Evolutionary conservation across 441 rosid species (phyloP).

Genomic region (Jatropha podagrica): DNA sequence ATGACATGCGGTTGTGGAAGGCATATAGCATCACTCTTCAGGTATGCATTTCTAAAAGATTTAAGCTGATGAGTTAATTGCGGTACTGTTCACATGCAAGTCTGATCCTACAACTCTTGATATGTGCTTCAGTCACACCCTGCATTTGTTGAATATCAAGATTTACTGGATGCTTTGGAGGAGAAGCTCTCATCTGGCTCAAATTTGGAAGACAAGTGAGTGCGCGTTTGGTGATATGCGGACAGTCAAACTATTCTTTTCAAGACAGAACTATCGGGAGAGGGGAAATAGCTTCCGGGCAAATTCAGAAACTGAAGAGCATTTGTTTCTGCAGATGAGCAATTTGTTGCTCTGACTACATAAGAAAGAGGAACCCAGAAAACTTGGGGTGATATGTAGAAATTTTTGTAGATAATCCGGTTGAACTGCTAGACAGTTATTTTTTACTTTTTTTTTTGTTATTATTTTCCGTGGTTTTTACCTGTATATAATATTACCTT

Average conservation of each 20-base stretch:
- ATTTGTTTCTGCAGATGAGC: neutral
- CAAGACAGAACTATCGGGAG: neutral
- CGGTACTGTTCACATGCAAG: neutral
- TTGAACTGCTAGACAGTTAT: neutral
- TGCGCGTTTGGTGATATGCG: neutral
- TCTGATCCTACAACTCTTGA: constrained; percentile 19
- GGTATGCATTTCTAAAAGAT: constrained; percentile 38
- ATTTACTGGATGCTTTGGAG: constrained; percentile 66
- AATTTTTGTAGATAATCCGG: constrained; percentile 38
- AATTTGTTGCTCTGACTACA: neutral
- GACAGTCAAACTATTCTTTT: constrained; percentile 2
- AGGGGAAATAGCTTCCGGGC: neutral
- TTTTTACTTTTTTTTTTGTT: neutral
- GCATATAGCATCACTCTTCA: constrained; percentile 84
- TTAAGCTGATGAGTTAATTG: constrained; percentile 16
- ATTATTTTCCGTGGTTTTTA: constrained; percentile 15
- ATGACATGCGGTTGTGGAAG: constrained; percentile 80
- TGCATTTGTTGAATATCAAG: constrained; percentile 70
- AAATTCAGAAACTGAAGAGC: neutral
- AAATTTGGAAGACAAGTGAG: constrained; percentile 33
- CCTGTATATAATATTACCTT: constrained; percentile 21
- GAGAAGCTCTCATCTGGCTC: constrained; percentile 52
- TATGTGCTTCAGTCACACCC: constrained; percentile 57
- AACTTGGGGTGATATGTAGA: constrained; percentile 9
- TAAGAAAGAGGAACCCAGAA: constrained; percentile 6